phyloP scores from a whole-genome alignment of 75 land plant species.

The Cryptomeria japonica region DNA sequence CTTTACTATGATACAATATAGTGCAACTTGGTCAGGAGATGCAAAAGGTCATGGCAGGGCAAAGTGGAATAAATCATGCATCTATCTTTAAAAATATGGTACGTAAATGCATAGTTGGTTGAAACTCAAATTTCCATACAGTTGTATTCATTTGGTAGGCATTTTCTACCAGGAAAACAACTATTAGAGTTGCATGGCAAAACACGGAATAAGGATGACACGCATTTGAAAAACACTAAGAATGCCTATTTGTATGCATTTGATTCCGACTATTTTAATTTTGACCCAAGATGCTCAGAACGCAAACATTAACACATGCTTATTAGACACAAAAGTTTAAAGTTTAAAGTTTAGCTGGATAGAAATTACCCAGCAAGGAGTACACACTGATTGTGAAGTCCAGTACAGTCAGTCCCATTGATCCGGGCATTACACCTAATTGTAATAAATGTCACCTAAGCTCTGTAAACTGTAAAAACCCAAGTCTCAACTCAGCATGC shows the following conservation, averaged over 20 bases:
- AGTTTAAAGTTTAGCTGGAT: too few relatives aligned
- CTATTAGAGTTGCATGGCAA: neutral
- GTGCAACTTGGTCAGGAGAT: neutral
- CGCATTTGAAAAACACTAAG: neutral
- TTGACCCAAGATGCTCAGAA: neutral
- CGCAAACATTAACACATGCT: neutral
- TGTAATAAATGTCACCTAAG: neutral
- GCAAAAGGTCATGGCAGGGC: neutral
- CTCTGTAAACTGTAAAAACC: neutral
- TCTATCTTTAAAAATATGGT: neutral
- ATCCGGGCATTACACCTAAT: neutral
- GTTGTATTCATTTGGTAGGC: neutral
- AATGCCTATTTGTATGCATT: neutral
- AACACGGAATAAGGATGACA: neutral
- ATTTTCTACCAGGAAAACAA: neutral
- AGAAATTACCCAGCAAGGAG: neutral
- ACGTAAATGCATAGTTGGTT: neutral
- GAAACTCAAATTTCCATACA: neutral
- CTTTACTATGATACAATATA: neutral
- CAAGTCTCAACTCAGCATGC: neutral
- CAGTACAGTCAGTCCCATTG: neutral
- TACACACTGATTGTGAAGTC: neutral
- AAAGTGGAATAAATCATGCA: neutral
- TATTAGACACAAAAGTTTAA: too few relatives aligned
- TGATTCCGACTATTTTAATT: neutral